Base-by-base conservation (phyloP, 345 rosid genomes). In the Zanthoxylum bungeanum region DNA sequence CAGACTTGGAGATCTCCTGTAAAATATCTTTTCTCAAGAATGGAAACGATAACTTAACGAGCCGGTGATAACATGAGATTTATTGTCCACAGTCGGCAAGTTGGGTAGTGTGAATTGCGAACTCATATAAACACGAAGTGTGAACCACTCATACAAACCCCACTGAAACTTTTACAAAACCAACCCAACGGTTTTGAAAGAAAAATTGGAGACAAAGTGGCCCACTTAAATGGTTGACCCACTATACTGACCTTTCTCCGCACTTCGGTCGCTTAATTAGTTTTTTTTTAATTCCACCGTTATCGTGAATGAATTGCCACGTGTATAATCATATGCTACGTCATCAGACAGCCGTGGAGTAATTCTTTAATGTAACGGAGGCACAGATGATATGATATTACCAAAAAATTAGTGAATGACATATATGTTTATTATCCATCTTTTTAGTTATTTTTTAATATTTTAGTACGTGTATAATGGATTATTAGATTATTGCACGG, bases 141-240 rank as follows among this genome's bases (percentile, higher is more conserved):
- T 67, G 60, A 33, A 64, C 44, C 39, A 50, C 56, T 39, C 4
- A 52, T 60, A n/a, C 64, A 5, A 3, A n/a, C n/a, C n/a, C n/a
- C n/a, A 50, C 33, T 27, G 77, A 62, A 66, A 63, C n/a, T 66
- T 34, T 56, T 77, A 73, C 44, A 37, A 21, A 2, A 30, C 40
- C 69, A 61, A 24, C 36, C 88, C 83, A 37, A 76, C 21, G 27
- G 61, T n/a, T n/a, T n/a, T n/a, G n/a, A n/a, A n/a, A n/a, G n/a
- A n/a, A n/a, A n/a, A n/a, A n/a, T n/a, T n/a, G n/a, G n/a, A n/a
- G n/a, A n/a, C n/a, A n/a, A n/a, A n/a, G n/a, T n/a, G n/a, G n/a
- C n/a, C n/a, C n/a, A n/a, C n/a, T n/a, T n/a, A 58, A 76, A 76
- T 21, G 83, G 77, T 79, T 78, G 84, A 81, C 88, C 88, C 86